Evolutionary conservation across 805 yeast genomes (phyloP), one percentile per base, ranked within the genome.

Genomic region (Brettanomyces sp.): DNA sequence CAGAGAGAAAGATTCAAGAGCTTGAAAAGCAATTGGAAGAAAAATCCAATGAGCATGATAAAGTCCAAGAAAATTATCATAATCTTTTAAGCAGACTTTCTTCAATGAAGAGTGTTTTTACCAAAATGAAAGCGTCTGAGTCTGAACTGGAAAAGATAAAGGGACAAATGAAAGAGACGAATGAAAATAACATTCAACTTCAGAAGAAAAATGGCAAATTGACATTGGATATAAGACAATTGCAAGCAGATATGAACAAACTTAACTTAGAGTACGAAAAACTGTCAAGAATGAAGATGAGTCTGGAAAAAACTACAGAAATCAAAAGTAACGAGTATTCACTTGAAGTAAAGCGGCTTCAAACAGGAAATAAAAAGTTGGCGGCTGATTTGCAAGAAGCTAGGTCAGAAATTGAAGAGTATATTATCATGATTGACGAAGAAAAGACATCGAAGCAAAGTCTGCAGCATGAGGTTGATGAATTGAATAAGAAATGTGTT

Each of bases 71-170:
- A 1, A 79, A 79, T 50, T 82, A 84, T 56, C 82, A 82, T 49
- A 68, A 74, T 4, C 62, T 85, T 32, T 61, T 85, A 48, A 77
- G 76, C 50, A 73, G 82, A 58, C 60, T 85, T 14, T 76, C 87
- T 1, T 76, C 85, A 2, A 84, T 85, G 91, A 85, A 83, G 52
- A 67, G 81, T 1, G 74, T 85, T 2, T 85, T 85, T 60, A 70
- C 66, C 36, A 84, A 85, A 52, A 82, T 84, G 86, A 82, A 84
- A 56, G 82, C 77, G 47, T 68, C 87, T 0, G 82, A 84, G 56
- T 64, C 61, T 3, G 85, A 83, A 52, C 65, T 85, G 18, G 86
- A 76, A 38, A 67, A 65, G 4, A 69, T 76, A 1, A 76, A 76
- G 52, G 75, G 70, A 14, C 68, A 66, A 41, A 6, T 49, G 56